Evolutionary conservation across 805 yeast genomes (phyloP).

Genomic region (Candida lessepsii): DNA sequence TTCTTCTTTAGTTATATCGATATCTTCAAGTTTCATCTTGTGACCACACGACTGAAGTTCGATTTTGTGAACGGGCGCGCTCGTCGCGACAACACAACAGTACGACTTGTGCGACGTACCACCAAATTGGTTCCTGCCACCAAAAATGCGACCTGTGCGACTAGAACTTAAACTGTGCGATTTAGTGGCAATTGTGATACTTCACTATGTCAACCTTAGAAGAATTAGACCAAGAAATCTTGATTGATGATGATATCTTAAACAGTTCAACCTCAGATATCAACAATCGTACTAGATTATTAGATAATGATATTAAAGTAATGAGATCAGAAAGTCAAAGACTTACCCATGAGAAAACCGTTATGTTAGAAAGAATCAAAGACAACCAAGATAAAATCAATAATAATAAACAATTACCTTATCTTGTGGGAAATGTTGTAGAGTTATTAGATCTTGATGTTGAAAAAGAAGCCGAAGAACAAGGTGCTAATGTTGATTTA

Average conservation of each 20-base stretch:
- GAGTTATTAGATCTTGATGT: slow-evolving; percentile 87
- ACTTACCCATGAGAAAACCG: slow-evolving; percentile 85
- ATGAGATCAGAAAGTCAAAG: slow-evolving; percentile 91
- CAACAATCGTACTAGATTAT: slow-evolving; percentile 76
- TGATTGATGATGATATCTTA: slow-evolving; percentile 79
- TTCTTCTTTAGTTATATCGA: slow-evolving; percentile 16
- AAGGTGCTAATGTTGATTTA: slow-evolving; percentile 92
- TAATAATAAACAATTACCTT: slow-evolving; percentile 93
- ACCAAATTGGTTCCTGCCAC: no score
- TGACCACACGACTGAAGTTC: neutral
- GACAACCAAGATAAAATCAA: slow-evolving; percentile 95
- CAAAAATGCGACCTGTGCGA: no score
- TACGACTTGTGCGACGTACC: no score
- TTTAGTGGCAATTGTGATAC: slow-evolving; percentile 8
- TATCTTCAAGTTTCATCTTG: slow-evolving; percentile 8
- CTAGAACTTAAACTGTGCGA: no score
- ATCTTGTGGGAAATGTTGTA: slow-evolving; percentile 93
- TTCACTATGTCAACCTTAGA: slow-evolving; percentile 74
- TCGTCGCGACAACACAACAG: neutral
- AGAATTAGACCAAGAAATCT: slow-evolving; percentile 69
- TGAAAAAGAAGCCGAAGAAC: slow-evolving; percentile 77
- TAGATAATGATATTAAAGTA: slow-evolving; percentile 94
- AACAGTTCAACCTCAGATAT: slow-evolving; percentile 78
- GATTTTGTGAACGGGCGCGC: no score
- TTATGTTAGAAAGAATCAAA: slow-evolving; percentile 89